phyloP scores from a whole-genome alignment of 2,329 filamentous ascomycete genomes.

The Arthrocladium fulminans region DNA sequence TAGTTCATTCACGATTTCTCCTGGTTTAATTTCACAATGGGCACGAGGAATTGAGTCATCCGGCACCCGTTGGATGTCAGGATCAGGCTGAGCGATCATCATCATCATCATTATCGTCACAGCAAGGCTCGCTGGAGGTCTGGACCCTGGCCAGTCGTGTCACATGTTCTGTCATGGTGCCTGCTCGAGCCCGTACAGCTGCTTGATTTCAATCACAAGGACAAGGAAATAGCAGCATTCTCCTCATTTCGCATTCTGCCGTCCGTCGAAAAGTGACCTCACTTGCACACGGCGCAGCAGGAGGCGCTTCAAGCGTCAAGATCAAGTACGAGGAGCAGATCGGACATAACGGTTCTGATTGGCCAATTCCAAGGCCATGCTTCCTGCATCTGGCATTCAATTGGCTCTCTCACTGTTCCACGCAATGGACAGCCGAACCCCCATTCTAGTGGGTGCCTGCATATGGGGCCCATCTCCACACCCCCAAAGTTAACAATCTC shows the following conservation, averaged over 20 bases:
- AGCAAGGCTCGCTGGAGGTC: not conserved
- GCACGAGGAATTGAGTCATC: too few relatives aligned
- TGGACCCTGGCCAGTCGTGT: not conserved
- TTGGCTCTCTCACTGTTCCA: not conserved
- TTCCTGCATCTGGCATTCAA: not conserved
- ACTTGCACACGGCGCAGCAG: not conserved
- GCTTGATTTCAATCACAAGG: not conserved
- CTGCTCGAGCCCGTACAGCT: not conserved
- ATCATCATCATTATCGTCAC: too few relatives aligned
- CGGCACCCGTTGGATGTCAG: too few relatives aligned
- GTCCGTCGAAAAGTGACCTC: slow-evolving; percentile 1
- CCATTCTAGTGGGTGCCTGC: not conserved
- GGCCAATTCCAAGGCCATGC: not conserved
- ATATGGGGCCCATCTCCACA: slow-evolving; percentile 5
- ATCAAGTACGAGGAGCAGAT: not conserved
- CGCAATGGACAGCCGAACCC: not conserved
- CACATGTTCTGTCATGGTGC: not conserved
- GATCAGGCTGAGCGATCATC: not conserved
- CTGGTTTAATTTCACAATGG: not conserved
- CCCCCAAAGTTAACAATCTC: not conserved
- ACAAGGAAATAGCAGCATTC: slow-evolving; percentile 9
- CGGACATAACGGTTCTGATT: not conserved
- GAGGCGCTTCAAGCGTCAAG: not conserved
- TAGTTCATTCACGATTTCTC: too few relatives aligned
- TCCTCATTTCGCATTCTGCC: not conserved